A percentile compares a stretch with the other conserved stretches of the same genome.
These are phyloP conservation scores for Raddia guianensis DNA, from an alignment of 176 grass and related monocot species.

Conservation along the genomic window DNA sequence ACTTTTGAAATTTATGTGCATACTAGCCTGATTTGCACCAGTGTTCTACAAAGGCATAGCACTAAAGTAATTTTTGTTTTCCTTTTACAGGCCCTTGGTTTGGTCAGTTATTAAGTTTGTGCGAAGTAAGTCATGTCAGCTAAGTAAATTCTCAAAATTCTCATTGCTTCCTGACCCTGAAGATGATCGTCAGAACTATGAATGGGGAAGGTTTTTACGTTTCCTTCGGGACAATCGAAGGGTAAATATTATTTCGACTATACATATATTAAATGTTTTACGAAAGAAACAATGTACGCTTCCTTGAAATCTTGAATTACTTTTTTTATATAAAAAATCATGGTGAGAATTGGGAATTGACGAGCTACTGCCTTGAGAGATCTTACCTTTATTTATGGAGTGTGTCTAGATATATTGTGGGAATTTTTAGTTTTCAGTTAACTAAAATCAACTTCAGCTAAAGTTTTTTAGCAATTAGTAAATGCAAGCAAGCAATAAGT, in stretches of 20 bases:
- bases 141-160: slow-evolving; percentile 45
- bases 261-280: slow-evolving; percentile 4
- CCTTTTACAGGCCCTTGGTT: slow-evolving; percentile 43
- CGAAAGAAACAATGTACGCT: slow-evolving; percentile 10
- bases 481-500: slow-evolving; percentile 1
- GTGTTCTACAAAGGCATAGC: slow-evolving; percentile 3
- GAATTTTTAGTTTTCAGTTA: slow-evolving; percentile 26
- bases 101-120: slow-evolving; percentile 58
- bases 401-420: slow-evolving; percentile 20
- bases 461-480: not conserved
- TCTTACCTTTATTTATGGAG: slow-evolving; percentile 8
- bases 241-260: slow-evolving; percentile 41
- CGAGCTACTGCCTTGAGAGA: slow-evolving; percentile 1
- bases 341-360: not conserved
- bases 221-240: slow-evolving; percentile 49
- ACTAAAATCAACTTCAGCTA: not conserved
- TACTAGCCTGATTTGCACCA: slow-evolving; percentile 19
- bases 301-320: not conserved
- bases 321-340: not conserved
- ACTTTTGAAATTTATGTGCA: not conserved
- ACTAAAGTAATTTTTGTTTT: slow-evolving; percentile 20
- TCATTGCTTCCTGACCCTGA: slow-evolving; percentile 61
- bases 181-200: slow-evolving; percentile 47
- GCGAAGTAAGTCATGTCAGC: slow-evolving; percentile 30
- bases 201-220: slow-evolving; percentile 62